phyloP scores from a whole-genome alignment of 1,284 basidiomycete genomes.

The Cutaneotrichosporon sp. region DNA sequence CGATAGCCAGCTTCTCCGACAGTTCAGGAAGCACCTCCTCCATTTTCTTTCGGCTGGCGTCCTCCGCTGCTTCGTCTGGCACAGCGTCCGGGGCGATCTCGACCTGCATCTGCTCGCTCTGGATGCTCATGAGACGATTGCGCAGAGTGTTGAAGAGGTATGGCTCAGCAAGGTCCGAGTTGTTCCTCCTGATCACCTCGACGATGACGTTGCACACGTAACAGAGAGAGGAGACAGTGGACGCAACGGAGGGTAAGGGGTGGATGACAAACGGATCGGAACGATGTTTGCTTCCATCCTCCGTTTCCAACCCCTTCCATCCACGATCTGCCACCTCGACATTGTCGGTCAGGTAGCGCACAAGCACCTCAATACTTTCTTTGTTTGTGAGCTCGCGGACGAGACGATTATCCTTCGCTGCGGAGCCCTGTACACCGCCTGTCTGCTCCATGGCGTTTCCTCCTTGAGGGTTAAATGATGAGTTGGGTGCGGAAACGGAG shows the following conservation, averaged over 20 bases:
- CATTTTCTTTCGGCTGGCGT: constrained; percentile 64
- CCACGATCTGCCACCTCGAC: constrained; percentile 50
- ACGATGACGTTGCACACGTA: constrained; percentile 86
- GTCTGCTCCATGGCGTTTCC: constrained; percentile 58
- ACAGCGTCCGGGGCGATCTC: constrained; percentile 11
- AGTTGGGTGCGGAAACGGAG: constrained; percentile 78
- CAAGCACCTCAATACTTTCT: constrained; percentile 66
- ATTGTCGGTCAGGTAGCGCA: constrained; percentile 73
- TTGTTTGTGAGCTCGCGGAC: constrained; percentile 81
- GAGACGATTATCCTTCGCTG: constrained; percentile 62
- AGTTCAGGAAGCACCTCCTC: constrained; percentile 80
- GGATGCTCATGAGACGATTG: constrained; percentile 76
- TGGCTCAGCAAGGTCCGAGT: constrained; percentile 97
- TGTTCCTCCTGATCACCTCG: constrained; percentile 97
- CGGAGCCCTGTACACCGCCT: constrained; percentile 24
- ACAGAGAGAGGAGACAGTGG: constrained; percentile 79
- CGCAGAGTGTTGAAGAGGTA: constrained; percentile 94
- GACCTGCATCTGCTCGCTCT: constrained; percentile 14
- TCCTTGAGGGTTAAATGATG: constrained; percentile 55
- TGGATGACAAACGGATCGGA: constrained; percentile 42
- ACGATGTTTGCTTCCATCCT: constrained; percentile 16
- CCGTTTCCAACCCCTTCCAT: constrained; percentile 26
- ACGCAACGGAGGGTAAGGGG: constrained; percentile 62
- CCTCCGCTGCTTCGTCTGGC: constrained; percentile 61
- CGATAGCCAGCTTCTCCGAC: constrained; percentile 83